A percentile compares a stretch with the other conserved stretches of the same genome.
Conservation (phyloP, 441 rosid genomes). For the Capsella rubella region DNA sequence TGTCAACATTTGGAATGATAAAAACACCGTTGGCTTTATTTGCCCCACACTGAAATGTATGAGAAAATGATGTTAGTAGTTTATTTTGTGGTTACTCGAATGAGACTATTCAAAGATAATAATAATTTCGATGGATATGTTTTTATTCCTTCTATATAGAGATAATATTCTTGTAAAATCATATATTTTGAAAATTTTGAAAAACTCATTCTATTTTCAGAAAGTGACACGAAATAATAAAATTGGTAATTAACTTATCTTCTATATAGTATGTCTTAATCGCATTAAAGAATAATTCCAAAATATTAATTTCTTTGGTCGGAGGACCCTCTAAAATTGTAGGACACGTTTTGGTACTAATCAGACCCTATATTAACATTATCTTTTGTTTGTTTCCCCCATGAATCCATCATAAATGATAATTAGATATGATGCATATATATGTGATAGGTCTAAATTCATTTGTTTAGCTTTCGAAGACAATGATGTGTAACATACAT, state of each 20-base stretch:
- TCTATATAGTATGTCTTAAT: neutral
- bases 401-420: neutral
- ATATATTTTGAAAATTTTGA: neutral
- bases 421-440: slow-evolving; percentile 15
- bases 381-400: neutral
- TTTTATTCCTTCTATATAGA: neutral
- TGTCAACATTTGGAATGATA: slow-evolving; percentile 35
- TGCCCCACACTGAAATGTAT: slow-evolving; percentile 45
- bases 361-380: slow-evolving; percentile 32
- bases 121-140: neutral
- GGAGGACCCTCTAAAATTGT: slow-evolving; percentile 35
- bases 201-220: neutral
- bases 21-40: slow-evolving; percentile 34
- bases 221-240: slow-evolving; percentile 16
- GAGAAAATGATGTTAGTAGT: slow-evolving; percentile 44
- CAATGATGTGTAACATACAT: slow-evolving; percentile 14
- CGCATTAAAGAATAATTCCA: slow-evolving; percentile 29
- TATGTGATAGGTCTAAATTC: slow-evolving; percentile 29
- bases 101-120: slow-evolving; percentile 28
- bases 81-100: slow-evolving; percentile 41
- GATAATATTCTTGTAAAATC: neutral
- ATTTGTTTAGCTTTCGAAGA: slow-evolving; percentile 36
- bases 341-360: slow-evolving; percentile 40
- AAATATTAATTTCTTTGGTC: slow-evolving; percentile 35
- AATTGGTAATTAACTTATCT: slow-evolving; percentile 20